Evolutionary conservation across 2,329 filamentous ascomycete genomes (phyloP).

Genomic region (Cytospora mali): DNA sequence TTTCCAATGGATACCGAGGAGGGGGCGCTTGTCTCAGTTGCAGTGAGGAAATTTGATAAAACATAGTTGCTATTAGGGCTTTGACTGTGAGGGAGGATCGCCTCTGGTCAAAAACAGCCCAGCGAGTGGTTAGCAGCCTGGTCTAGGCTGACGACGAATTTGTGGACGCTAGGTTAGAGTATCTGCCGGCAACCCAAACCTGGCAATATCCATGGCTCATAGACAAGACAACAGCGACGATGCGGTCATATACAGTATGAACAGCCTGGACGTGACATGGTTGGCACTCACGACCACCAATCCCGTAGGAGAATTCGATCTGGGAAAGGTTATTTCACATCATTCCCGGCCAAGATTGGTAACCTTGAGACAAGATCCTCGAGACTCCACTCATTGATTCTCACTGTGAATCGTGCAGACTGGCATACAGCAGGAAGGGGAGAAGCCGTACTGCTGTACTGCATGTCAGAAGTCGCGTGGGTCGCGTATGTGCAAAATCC

Average conservation of each 20-base stretch:
- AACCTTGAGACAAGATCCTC: not conserved
- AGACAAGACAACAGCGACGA: constrained; percentile 13
- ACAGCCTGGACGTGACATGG: constrained; percentile 11
- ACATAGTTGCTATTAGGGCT: constrained; percentile 19
- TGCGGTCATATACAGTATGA: constrained; percentile 9
- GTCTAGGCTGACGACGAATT: not conserved
- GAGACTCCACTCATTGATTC: not conserved
- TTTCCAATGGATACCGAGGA: constrained; percentile 23
- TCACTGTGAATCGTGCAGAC: constrained; percentile 1
- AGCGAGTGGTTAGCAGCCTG: not conserved
- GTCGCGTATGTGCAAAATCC: not conserved
- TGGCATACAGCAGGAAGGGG: constrained; percentile 9
- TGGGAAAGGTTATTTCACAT: constrained; percentile 17
- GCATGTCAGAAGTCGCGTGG: constrained; percentile 4
- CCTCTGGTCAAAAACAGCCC: not conserved
- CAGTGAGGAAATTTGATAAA: constrained; percentile 22
- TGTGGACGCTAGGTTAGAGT: constrained; percentile 5
- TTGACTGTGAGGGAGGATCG: constrained; percentile 17
- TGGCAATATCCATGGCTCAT: constrained; percentile 7
- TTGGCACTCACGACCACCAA: constrained; percentile 7
- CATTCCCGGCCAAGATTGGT: constrained; percentile 5
- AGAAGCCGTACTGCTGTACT: not conserved
- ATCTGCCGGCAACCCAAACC: constrained; percentile 6
- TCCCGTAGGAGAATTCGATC: constrained; percentile 1
- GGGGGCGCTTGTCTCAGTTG: constrained; percentile 27